Evolutionary conservation across 2,329 filamentous ascomycete species (phyloP).

Genomic region (Nemania diffusa): DNA sequence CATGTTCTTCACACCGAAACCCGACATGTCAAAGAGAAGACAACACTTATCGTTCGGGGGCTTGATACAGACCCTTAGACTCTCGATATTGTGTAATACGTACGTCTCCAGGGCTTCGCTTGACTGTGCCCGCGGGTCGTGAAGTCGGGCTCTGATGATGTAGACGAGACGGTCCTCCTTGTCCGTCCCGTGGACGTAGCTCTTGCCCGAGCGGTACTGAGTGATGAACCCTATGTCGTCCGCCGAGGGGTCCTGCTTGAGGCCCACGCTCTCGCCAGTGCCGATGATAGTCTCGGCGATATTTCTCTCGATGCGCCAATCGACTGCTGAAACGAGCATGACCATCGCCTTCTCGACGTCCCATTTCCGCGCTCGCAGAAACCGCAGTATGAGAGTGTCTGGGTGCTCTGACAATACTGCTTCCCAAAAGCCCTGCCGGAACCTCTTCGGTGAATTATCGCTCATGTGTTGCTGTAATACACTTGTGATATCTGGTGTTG

Average conservation of each 20-base stretch:
- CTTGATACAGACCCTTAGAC: not conserved
- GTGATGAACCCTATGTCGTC: conserved; percentile 31
- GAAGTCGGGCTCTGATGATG: conserved; percentile 25
- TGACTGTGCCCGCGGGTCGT: conserved; percentile 30
- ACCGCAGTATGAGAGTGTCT: conserved; percentile 32
- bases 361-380: conserved; percentile 38
- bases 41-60: conserved; percentile 28
- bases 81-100: conserved; percentile 36
- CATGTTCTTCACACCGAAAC: conserved; percentile 36
- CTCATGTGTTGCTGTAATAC: conserved; percentile 6
- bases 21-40: conserved; percentile 35
- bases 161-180: conserved; percentile 28
- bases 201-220: conserved; percentile 37
- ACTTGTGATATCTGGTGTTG: conserved; percentile 11
- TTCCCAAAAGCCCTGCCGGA: conserved; percentile 29
- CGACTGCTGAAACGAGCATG: conserved; percentile 35
- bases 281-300: conserved; percentile 24
- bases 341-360: conserved; percentile 24
- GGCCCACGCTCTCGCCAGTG: conserved; percentile 17
- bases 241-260: conserved; percentile 21
- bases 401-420: conserved; percentile 30
- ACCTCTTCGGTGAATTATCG: conserved; percentile 2
- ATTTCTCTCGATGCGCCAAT: conserved; percentile 28
- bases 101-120: conserved; percentile 29
- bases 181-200: conserved; percentile 29